Percentiles rank a stretch among this genome's conserved stretches.
Conservation (phyloP, 129 eudicot genomes). For the Saussurea involucrata region DNA sequence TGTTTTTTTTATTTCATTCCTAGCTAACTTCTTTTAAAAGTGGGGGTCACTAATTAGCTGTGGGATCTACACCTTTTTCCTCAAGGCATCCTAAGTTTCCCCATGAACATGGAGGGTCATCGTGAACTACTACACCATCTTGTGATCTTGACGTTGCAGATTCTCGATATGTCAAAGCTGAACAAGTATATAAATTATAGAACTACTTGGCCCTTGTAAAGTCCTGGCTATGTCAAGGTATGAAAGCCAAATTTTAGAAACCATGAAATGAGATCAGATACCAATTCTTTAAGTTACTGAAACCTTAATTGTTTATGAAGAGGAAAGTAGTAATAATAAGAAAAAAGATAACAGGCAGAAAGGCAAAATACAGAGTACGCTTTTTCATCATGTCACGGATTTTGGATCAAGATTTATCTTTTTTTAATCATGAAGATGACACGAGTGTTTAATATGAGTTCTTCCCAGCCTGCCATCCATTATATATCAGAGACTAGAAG, state of each 20-base stretch:
- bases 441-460: not conserved
- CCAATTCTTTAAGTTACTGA: not conserved
- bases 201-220: not conserved
- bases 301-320: not conserved
- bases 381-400: no score
- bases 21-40: not conserved
- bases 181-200: not conserved
- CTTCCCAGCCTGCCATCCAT: not conserved
- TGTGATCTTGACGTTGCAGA: not conserved
- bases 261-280: not conserved
- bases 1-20: not conserved
- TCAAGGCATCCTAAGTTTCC: not conserved
- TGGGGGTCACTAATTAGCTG: not conserved
- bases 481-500: not conserved
- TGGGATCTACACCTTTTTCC: slow-evolving; percentile 1
- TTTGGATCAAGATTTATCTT: not conserved
- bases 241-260: not conserved
- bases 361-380: not conserved
- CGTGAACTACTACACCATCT: not conserved
- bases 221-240: not conserved
- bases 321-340: not conserved
- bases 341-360: not conserved
- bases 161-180: not conserved
- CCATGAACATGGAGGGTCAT: not conserved
- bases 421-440: not conserved